phyloP scores from a whole-genome alignment of 495 filamentous ascomycete genomes.

The Podospora pseudoanserina region DNA sequence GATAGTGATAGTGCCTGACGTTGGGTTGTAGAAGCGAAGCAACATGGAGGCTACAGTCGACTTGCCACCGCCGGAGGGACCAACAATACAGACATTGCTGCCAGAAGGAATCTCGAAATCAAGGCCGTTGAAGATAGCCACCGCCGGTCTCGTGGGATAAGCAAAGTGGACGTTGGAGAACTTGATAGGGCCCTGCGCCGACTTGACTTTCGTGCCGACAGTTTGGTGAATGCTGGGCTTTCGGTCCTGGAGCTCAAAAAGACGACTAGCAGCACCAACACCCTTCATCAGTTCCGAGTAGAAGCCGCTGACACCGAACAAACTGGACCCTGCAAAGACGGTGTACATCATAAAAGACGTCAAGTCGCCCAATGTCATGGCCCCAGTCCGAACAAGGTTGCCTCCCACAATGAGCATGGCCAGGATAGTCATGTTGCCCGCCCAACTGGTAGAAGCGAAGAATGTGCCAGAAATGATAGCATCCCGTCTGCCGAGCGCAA shows the following conservation, averaged over 20 bases:
- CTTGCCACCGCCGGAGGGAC: slow-evolving; percentile 91
- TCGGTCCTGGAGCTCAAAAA: slow-evolving; percentile 95
- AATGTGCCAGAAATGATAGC: slow-evolving; percentile 87
- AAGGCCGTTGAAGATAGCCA: slow-evolving; percentile 83
- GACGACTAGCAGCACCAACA: slow-evolving; percentile 86
- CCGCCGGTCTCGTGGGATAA: slow-evolving; percentile 87
- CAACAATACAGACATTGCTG: slow-evolving; percentile 92
- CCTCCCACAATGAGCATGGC: slow-evolving; percentile 89
- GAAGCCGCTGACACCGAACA: slow-evolving; percentile 92
- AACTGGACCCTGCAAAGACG: slow-evolving; percentile 82
- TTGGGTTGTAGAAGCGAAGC: slow-evolving; percentile 86
- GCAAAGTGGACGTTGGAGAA: slow-evolving; percentile 83
- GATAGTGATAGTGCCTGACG: slow-evolving; percentile 71
- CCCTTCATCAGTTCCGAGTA: slow-evolving; percentile 99
- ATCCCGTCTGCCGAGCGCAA: slow-evolving; percentile 78
- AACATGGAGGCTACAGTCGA: slow-evolving; percentile 87
- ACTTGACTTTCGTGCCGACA: slow-evolving; percentile 67
- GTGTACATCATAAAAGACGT: slow-evolving; percentile 99
- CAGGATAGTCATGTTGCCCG: slow-evolving; percentile 93
- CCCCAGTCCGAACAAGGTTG: slow-evolving; percentile 78
- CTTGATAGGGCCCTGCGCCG: slow-evolving; percentile 79
- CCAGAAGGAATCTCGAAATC: slow-evolving; percentile 89
- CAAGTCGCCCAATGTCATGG: slow-evolving; percentile 85
- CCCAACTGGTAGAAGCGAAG: slow-evolving; percentile 82
- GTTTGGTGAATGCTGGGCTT: slow-evolving; percentile 82